Base-by-base conservation (phyloP, 2,329 filamentous ascomycete genomes). In the Nigrograna mackinnonii region DNA sequence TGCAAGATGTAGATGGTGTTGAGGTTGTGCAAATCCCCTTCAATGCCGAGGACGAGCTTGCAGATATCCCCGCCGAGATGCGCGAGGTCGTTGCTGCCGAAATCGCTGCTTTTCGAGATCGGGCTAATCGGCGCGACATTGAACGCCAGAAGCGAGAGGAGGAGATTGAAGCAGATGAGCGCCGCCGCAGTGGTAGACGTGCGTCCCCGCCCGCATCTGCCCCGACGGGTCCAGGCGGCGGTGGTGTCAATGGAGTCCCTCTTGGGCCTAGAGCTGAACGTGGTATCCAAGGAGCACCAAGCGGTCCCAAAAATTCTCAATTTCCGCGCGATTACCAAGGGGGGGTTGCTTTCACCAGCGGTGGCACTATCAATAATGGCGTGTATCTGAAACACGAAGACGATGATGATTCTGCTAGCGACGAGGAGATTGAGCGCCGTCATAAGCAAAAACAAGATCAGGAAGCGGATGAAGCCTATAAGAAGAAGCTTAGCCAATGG, bases 51-150 rank as follows among this genome's bases (percentile, higher is more conserved):
- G 95, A 99, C 61, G 94, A 99, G 62, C 77, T 99, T 33, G 86
- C 91, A 16, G 94, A 99, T 59, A 96, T 99, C 35, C 94, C 94
- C 0, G 86, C 89, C 1, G 94, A 97, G 64, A 95, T 96, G 90
- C 85, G 94, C 18, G 94, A 95, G 64, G 91, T 90, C 0, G 94
- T 99, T 13, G 89, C 94, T 0, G 86, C 86, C 43, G 95, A 99
- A 66, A 99, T 99, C 58, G 85, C 90, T 0, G 89, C 91, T 0
- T 99, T 99, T 75, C 82, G 94, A 52, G 94, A 99, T 54, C 82
- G 92, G 16, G 96, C 92, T 55, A 96, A 85, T 46, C 84, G 87
- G 47, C 81, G 92, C 28, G 94, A 99, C 62, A 74, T 95, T 61
- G 94, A 99, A 68, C 87, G 94, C 3, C 73, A 96, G 24, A 85